These are phyloP conservation scores for Conticribra weissflogii DNA, from an alignment of 108 stramenopile species.

Conservation along the genomic window DNA sequence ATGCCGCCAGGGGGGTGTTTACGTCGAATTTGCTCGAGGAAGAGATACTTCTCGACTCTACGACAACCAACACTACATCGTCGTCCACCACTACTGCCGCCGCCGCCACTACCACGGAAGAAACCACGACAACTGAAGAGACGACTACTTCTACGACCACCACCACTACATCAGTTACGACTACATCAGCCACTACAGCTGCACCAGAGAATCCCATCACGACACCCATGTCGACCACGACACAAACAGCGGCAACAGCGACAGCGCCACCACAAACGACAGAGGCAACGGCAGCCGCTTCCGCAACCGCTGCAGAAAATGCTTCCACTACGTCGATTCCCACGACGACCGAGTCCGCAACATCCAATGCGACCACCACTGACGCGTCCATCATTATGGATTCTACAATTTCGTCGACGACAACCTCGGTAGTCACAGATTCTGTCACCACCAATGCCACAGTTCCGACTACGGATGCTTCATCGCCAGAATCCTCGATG, in stretches of 20 bases:
- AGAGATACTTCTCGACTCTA: not conserved
- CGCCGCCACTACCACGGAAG: too few species aligned
- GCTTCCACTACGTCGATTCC: too few species aligned
- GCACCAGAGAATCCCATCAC: not conserved
- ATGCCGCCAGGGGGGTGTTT: too few species aligned
- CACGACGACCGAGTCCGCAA: too few species aligned
- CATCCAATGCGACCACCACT: too few species aligned
- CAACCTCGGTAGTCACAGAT: too few species aligned
- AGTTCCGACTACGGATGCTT: too few species aligned
- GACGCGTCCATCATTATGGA: too few species aligned
- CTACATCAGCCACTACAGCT: not conserved
- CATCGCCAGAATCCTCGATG: too few species aligned
- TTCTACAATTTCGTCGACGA: too few species aligned
- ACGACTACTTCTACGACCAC: not conserved
- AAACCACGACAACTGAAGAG: not conserved
- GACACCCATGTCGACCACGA: not conserved
- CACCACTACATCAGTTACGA: not conserved
- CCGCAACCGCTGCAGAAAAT: too few species aligned
- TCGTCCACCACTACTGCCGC: not conserved
- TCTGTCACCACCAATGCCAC: too few species aligned
- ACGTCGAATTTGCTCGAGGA: not conserved
- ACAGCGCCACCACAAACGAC: slow-evolving; percentile 4
- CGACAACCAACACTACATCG: not conserved
- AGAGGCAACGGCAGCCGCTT: not conserved
- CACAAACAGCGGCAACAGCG: not conserved